Evolutionary conservation across 169 alveolate genomes (phyloP), one percentile per base, ranked within the genome.

Genomic region (Cyclospora cayetanensis): DNA sequence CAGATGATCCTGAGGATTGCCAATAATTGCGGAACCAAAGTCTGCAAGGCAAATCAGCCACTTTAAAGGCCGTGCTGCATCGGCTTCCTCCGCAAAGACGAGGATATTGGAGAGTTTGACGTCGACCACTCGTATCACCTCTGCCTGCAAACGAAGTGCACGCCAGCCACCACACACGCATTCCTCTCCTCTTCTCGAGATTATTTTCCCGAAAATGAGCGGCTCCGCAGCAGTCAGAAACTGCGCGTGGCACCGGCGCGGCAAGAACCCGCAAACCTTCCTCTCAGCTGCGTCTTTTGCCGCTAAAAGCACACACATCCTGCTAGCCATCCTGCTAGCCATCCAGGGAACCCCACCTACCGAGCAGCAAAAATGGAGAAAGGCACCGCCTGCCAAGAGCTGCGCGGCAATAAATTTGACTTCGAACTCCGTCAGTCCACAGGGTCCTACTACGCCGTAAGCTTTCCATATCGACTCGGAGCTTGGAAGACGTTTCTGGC

Each of bases 321-420:
- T n/a, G n/a, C n/a, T n/a, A 46, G 1, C 60, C 60, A 0, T 46
- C 25, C 60, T 15, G 60, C 60, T 46, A 46, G 60, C 60, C 11
- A n/a, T n/a, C 25, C 60, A 46, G 20, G 60, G 11, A 46, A 1
- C 60, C 60, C 60, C 60, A 46, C 72, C n/a, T n/a, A 60, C 72
- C 12, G 35, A 12, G 31, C 72, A 60, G 72, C 72, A 60, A 25
- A 66, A 82, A 34, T 82, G 90, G 55, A 82, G 60, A 60, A 82
- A 82, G 53, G 90, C 90, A 2, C 90, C 90, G 34, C 90, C 90
- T n/a, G 63, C 46, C 55, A 85, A 85, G 52, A 65, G 85, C 92
- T 82, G 90, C 11, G 90, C 90, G 9, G 55, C 41, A 15, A 82
- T 15, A 25, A 82, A 82, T 60, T 82, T 82, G 76, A 34, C 68